phyloP scores from a whole-genome alignment of 2,329 filamentous ascomycete species.

The Emericellopsis atlantica region DNA sequence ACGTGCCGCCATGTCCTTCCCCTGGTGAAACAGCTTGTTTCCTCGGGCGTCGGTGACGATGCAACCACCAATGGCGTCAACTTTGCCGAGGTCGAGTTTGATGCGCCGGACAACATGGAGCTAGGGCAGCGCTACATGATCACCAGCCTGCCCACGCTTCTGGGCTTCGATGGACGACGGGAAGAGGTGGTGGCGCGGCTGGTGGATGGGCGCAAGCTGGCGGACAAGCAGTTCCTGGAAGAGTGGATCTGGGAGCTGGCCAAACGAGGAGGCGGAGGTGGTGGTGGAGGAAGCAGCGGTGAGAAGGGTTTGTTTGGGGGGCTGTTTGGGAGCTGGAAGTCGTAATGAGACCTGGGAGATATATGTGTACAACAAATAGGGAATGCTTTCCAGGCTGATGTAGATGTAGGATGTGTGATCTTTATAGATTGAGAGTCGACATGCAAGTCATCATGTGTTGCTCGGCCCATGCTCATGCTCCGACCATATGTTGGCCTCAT shows the following conservation, averaged over 20 bases:
- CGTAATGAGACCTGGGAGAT: background rate
- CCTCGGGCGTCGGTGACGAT: conserved; percentile 36
- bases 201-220: conserved; percentile 32
- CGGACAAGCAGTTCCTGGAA: conserved; percentile 34
- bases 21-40: conserved; percentile 32
- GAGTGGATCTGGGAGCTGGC: conserved; percentile 42
- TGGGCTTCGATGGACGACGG: conserved; percentile 36
- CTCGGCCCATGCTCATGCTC: too few relatives aligned
- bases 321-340: conserved; percentile 22
- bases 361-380: too few relatives aligned
- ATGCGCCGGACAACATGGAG: conserved; percentile 37
- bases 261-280: conserved; percentile 29
- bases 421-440: too few relatives aligned
- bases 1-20: conserved; percentile 39
- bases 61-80: conserved; percentile 36
- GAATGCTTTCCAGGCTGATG: too few relatives aligned
- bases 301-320: conserved; percentile 19
- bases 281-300: conserved; percentile 23
- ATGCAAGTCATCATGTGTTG: too few relatives aligned
- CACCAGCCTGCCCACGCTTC: conserved; percentile 41
- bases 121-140: conserved; percentile 45
- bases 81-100: conserved; percentile 42
- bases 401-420: too few relatives aligned
- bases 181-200: conserved; percentile 39
- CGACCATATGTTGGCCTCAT: too few relatives aligned